A percentile compares a stretch with the other conserved stretches of the same genome.
Evolutionary conservation across 805 yeast genomes (phyloP).

Genomic region (Starmerella geochares): DNA sequence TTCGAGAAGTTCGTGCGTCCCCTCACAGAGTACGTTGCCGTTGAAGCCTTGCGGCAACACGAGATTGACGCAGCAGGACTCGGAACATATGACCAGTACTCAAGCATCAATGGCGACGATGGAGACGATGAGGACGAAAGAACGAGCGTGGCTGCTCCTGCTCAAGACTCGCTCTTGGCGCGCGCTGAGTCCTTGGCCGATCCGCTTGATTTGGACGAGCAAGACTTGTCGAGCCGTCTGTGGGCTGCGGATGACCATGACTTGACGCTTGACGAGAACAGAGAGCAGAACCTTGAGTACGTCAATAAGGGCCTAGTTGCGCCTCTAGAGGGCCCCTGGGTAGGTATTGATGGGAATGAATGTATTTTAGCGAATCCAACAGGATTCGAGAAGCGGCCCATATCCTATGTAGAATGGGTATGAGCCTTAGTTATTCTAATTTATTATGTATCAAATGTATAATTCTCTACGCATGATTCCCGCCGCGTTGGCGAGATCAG

Average conservation of each 20-base stretch:
- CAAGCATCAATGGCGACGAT: constrained; percentile 4
- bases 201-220: constrained; percentile 5
- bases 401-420: constrained; percentile 39
- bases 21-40: constrained; percentile 71
- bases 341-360: constrained; percentile 51
- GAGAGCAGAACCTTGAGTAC: constrained; percentile 63
- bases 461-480: no score
- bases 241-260: constrained; percentile 6
- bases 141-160: background rate
- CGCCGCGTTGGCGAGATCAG: no score
- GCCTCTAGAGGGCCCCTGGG: constrained; percentile 76
- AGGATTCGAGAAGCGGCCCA: constrained; percentile 31
- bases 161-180: background rate
- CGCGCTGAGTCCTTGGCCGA: constrained; percentile 9
- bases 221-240: constrained; percentile 1
- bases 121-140: background rate
- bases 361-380: constrained; percentile 41
- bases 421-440: constrained; percentile 14
- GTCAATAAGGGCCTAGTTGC: constrained; percentile 64
- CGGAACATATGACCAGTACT: constrained; percentile 13
- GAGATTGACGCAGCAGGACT: constrained; percentile 10
- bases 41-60: constrained; percentile 47
- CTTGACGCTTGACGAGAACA: constrained; percentile 60
- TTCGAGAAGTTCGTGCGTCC: constrained; percentile 77
- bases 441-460: no score